phyloP scores from a whole-genome alignment of 768 basidiomycete genomes.

The Sarcomyxa edulis region DNA sequence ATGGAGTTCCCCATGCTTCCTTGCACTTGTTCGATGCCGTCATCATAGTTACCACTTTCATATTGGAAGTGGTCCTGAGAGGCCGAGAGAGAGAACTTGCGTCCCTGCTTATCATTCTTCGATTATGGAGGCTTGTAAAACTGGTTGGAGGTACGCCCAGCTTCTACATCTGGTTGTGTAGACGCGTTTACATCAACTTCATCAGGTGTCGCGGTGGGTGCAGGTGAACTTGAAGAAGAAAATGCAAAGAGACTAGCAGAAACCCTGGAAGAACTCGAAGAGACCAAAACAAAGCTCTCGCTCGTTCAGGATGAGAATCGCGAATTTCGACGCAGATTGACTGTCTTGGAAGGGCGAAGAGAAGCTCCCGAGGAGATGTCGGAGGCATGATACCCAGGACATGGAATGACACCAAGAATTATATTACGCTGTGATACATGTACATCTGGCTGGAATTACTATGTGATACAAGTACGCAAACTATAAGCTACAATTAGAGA shows the following conservation, averaged over 20 bases:
- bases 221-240: conserved; percentile 64
- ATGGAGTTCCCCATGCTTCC: conserved; percentile 43
- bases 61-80: conserved; percentile 63
- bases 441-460: too few relatives aligned
- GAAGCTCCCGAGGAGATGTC: conserved; percentile 5
- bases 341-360: conserved; percentile 4
- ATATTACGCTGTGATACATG: too few relatives aligned
- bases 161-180: too few relatives aligned
- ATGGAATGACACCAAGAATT: too few relatives aligned
- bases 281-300: conserved; percentile 35
- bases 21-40: conserved; percentile 74
- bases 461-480: too few relatives aligned
- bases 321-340: conserved; percentile 37
- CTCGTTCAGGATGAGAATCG: conserved; percentile 49
- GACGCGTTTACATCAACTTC: background rate
- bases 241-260: conserved; percentile 41
- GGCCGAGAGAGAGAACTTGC: conserved; percentile 71
- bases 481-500: too few relatives aligned
- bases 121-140: conserved; percentile 79
- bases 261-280: conserved; percentile 43
- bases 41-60: conserved; percentile 69
- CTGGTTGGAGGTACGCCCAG: conserved; percentile 49
- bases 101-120: conserved; percentile 63
- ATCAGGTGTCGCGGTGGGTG: conserved; percentile 72
- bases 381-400: background rate